Evolutionary conservation across 2,329 filamentous ascomycete species (phyloP).

Genomic region (Neonectria sp.): DNA sequence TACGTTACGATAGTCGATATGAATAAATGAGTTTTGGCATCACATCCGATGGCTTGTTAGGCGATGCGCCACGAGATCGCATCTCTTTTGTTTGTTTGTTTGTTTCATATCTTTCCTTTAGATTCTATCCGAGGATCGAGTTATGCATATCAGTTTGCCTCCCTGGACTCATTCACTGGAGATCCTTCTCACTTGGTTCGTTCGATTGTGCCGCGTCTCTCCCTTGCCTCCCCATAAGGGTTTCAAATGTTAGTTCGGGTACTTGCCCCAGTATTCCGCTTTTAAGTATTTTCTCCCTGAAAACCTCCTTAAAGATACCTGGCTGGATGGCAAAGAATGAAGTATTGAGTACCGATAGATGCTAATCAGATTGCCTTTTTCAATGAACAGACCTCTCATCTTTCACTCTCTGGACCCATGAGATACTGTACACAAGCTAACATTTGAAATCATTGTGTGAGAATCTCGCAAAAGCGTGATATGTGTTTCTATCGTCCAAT

Average conservation of each 20-base stretch:
- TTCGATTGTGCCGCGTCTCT: not conserved
- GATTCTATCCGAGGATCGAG: not conserved
- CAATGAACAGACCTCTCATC: too few species aligned
- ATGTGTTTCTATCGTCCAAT: not conserved
- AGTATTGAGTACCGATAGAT: too few species aligned
- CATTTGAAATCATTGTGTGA: too few species aligned
- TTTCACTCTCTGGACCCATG: too few species aligned
- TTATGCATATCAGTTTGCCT: not conserved
- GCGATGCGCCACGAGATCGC: not conserved
- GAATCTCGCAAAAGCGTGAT: not conserved
- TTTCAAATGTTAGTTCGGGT: too few species aligned
- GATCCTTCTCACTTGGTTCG: not conserved
- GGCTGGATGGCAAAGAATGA: too few species aligned
- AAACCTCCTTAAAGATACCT: too few species aligned
- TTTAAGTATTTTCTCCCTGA: too few species aligned
- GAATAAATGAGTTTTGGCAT: slow-evolving; percentile 4
- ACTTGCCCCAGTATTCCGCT: too few species aligned
- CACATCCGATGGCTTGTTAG: not conserved
- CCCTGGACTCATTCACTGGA: not conserved
- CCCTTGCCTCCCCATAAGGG: not conserved
- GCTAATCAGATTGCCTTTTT: too few species aligned
- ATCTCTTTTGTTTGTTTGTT: not conserved
- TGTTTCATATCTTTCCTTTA: not conserved
- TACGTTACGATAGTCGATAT: slow-evolving; percentile 4
- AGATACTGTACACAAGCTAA: too few species aligned